A percentile compares a stretch with the other conserved stretches of the same genome.
Evolutionary conservation across 2,329 filamentous ascomycete species (phyloP).

Genomic region (Pseudogymnoascus sp.): DNA sequence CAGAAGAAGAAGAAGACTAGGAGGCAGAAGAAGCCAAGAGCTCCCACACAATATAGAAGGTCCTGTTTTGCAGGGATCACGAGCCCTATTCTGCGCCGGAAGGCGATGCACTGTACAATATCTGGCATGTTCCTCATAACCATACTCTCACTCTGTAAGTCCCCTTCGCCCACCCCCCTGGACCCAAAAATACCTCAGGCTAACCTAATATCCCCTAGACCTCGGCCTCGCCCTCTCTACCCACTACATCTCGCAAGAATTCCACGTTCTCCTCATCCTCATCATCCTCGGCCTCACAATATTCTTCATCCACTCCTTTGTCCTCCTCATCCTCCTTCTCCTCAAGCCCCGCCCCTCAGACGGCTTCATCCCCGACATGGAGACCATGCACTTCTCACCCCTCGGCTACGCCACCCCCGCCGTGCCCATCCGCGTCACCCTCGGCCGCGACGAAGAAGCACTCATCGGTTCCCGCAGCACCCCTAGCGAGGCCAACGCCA

Average conservation of each 20-base stretch:
- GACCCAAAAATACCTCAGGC: background rate
- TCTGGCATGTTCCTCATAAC: constrained; percentile 38
- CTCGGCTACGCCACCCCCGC: constrained; percentile 62
- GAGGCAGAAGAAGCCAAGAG: constrained; percentile 24
- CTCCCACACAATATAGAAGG: constrained; percentile 14
- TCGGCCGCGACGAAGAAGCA: constrained; percentile 66
- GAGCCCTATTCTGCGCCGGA: constrained; percentile 43
- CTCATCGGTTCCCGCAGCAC: background rate
- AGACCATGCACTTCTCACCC: constrained; percentile 40
- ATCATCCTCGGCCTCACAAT: constrained; percentile 65
- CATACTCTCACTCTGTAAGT: constrained; percentile 49
- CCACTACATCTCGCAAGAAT: constrained; percentile 55
- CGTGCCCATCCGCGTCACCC: constrained; percentile 66
- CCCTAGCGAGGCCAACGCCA: constrained; percentile 34
- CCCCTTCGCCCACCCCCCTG: background rate
- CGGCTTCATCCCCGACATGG: constrained; percentile 29
- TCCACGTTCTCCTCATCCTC: constrained; percentile 72
- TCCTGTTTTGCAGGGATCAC: constrained; percentile 42
- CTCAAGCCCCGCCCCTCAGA: constrained; percentile 31
- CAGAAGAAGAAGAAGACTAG: constrained; percentile 20
- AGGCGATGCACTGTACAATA: constrained; percentile 52
- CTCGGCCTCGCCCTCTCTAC: constrained; percentile 61
- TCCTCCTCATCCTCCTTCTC: constrained; percentile 62
- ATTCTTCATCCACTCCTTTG: constrained; percentile 71
- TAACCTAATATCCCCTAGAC: constrained; percentile 40